Evolutionary conservation across 116 monocot genomes (phyloP), one percentile per base, ranked within the genome.

Genomic region (Papilionanthe hybrid): DNA sequence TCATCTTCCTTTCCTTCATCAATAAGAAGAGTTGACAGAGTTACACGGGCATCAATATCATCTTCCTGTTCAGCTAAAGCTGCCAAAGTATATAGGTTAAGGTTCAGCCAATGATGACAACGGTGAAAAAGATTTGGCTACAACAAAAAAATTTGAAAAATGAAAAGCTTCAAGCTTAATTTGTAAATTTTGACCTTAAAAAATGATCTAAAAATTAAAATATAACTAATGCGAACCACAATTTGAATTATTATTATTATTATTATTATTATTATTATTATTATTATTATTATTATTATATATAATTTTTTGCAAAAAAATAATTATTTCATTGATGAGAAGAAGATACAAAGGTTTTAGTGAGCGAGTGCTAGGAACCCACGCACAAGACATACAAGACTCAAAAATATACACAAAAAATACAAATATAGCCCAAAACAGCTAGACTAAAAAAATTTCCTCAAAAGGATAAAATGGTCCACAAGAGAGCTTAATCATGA

Each of bases 1-100:
- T 93, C 95, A 75, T 93, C 91, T 63, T 82, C 80, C 83, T 79
- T 93, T 80, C 82, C 88, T 65, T 90, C 95, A 81, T 95, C 90
- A 55, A 93, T 72, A 83, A 99, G 93, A 84, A 95, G 86, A 11
- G 85, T 87, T 45, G 91, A 84, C 79, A 99, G 83, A 13, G 79
- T 84, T 79, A 99, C 25, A 20, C 99, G 88, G 72, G 84, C 85
- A 90, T 93, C 90, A 82, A 93, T 77, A 80, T 90, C 81, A 55
- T 90, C 84, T 76, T 91, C 88, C 82, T 90, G 85, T 77, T 29
- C 84, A 60, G 85, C 83, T 57, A 99, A 83, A 78, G 95, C 94
- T 96, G 89, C 81, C 83, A 78, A 41, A 83, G 50, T 29, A 78
- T n/a, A 55, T 25, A 23, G 55, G 72, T 37, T 50, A 45, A 83